phyloP scores from a whole-genome alignment of 352 stramenopile genomes.

The Aphanomyces stellatus region DNA sequence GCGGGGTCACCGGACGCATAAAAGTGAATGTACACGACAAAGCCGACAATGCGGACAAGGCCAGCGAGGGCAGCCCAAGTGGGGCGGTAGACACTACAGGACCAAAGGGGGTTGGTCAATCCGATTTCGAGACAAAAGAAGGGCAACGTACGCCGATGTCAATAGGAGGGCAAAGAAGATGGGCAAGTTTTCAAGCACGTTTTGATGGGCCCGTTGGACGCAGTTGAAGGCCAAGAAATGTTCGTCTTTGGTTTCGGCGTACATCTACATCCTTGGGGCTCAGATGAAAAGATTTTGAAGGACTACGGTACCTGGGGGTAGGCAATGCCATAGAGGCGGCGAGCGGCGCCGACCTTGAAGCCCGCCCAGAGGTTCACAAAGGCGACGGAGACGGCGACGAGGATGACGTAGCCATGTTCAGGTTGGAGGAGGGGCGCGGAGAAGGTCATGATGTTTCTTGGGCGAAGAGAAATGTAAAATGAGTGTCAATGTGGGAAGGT shows the following conservation, averaged over 20 bases:
- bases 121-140: too few species aligned
- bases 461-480: neutral
- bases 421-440: constrained; percentile 15
- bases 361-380: constrained; percentile 20
- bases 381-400: constrained; percentile 1
- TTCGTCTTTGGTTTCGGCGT: constrained; percentile 58
- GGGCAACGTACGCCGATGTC: constrained; percentile 30
- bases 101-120: neutral
- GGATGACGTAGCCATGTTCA: constrained; percentile 20
- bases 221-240: constrained; percentile 74
- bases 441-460: too few species aligned
- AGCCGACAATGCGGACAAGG: constrained; percentile 44
- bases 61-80: constrained; percentile 44
- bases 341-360: constrained; percentile 21
- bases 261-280: constrained; percentile 24
- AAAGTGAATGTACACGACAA: constrained; percentile 55
- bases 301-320: constrained; percentile 12
- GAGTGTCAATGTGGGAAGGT: too few species aligned
- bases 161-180: constrained; percentile 33
- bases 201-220: constrained; percentile 73
- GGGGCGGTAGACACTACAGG: constrained; percentile 40
- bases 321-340: constrained; percentile 11
- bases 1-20: constrained; percentile 53
- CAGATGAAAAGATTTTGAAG: neutral
- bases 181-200: constrained; percentile 60